These are phyloP conservation scores for Geotrichum australiense DNA, from an alignment of 1,139 yeast species.

Conservation along the genomic window DNA sequence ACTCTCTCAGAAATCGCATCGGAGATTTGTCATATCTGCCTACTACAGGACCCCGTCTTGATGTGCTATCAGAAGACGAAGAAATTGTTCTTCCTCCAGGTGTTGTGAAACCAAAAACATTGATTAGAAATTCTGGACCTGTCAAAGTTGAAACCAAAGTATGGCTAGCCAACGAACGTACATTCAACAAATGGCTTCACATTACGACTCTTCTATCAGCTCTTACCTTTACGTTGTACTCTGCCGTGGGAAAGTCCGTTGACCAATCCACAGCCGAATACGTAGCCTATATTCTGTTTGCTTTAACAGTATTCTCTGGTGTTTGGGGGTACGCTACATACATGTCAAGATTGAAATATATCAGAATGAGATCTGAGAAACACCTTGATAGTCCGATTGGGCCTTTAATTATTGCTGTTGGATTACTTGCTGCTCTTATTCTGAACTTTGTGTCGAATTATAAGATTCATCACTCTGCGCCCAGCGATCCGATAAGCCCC, in stretches of 20 bases:
- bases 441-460: conserved; percentile 48
- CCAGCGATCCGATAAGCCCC: background rate
- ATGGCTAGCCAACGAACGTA: conserved; percentile 97
- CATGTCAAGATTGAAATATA: conserved; percentile 60
- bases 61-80: conserved; percentile 81
- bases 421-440: conserved; percentile 57
- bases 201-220: conserved; percentile 86
- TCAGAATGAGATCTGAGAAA: conserved; percentile 72
- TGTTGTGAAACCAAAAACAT: conserved; percentile 68
- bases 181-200: conserved; percentile 92
- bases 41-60: conserved; percentile 32
- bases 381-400: conserved; percentile 89
- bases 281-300: conserved; percentile 76
- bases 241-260: conserved; percentile 60
- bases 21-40: conserved; percentile 27
- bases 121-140: conserved; percentile 85
- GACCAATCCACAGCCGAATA: conserved; percentile 35
- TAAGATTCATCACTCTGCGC: conserved; percentile 10
- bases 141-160: conserved; percentile 94
- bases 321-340: conserved; percentile 85
- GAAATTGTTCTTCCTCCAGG: conserved; percentile 86
- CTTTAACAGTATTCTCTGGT: conserved; percentile 72
- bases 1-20: conserved; percentile 9
- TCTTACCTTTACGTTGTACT: conserved; percentile 75
- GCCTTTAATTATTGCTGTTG: conserved; percentile 70